Conservation (phyloP, 1,284 basidiomycete genomes). For the Cryptococcus sp. region DNA sequence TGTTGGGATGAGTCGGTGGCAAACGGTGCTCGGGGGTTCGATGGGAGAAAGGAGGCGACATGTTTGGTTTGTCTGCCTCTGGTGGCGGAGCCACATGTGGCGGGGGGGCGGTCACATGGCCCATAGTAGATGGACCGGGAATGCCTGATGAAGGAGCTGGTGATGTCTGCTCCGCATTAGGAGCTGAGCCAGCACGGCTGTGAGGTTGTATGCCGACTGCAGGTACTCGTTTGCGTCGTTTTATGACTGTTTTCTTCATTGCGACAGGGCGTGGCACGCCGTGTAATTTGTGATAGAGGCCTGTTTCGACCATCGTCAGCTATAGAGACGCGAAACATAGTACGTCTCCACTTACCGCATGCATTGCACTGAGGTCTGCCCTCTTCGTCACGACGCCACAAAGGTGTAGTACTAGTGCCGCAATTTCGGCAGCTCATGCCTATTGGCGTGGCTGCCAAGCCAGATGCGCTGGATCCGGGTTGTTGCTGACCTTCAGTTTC, state of each 20-base stretch:
- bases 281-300: constrained; percentile 97
- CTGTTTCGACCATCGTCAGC: constrained; percentile 54
- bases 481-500: constrained; percentile 18
- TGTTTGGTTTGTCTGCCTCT: constrained; percentile 11
- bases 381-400: constrained; percentile 91
- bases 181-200: constrained; percentile 16
- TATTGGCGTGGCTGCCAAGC: constrained; percentile 59
- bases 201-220: constrained; percentile 57
- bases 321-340: constrained; percentile 2
- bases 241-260: constrained; percentile 99
- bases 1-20: not conserved
- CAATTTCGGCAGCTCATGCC: constrained; percentile 90
- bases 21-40: constrained; percentile 15
- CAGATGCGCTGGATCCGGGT: constrained; percentile 29
- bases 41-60: constrained; percentile 21
- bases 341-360: constrained; percentile 69
- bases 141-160: constrained; percentile 8
- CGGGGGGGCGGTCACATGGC: constrained; percentile 17
- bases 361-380: constrained; percentile 77
- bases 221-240: constrained; percentile 92
- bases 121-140: not conserved
- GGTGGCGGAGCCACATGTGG: constrained; percentile 19
- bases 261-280: constrained; percentile 94
- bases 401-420: constrained; percentile 87
- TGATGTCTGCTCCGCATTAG: constrained; percentile 5